Conservation (phyloP, 1,139 yeast genomes). For the Debaryomyces sp. region DNA sequence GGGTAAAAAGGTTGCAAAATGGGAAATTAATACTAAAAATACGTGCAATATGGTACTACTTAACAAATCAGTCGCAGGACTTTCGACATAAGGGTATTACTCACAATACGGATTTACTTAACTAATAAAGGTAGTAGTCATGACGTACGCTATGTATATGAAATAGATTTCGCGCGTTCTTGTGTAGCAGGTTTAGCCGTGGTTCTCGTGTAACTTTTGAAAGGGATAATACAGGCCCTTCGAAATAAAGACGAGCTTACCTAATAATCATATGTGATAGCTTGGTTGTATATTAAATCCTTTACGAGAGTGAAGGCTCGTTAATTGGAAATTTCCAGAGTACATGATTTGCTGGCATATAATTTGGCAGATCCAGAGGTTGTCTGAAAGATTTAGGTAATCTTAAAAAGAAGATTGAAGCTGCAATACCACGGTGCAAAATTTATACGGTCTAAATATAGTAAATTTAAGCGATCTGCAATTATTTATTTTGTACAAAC, state of each 20-base stretch:
- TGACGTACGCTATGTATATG: not conserved
- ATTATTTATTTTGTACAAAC: not conserved
- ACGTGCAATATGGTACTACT: not conserved
- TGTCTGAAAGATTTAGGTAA: not conserved
- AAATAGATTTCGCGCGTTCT: not conserved
- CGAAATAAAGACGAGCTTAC: not conserved
- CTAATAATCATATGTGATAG: not conserved
- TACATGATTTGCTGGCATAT: not conserved
- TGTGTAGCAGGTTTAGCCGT: not conserved
- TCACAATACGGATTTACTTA: not conserved
- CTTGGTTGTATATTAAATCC: too few species aligned
- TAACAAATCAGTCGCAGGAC: not conserved
- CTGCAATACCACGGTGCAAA: too few species aligned
- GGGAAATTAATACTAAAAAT: not conserved
- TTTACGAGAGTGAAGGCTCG: not conserved
- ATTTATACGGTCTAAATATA: too few species aligned
- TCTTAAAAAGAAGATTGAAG: not conserved
- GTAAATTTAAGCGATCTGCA: not conserved
- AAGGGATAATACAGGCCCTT: not conserved
- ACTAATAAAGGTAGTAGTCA: not conserved
- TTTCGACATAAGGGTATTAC: not conserved
- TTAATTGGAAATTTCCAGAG: not conserved
- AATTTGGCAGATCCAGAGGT: too few species aligned
- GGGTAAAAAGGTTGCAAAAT: constrained; percentile 1
- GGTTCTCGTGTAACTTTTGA: not conserved